Evolutionary conservation across 2,329 filamentous ascomycete species (phyloP).

Genomic region (Cladophialophora chaetospira): DNA sequence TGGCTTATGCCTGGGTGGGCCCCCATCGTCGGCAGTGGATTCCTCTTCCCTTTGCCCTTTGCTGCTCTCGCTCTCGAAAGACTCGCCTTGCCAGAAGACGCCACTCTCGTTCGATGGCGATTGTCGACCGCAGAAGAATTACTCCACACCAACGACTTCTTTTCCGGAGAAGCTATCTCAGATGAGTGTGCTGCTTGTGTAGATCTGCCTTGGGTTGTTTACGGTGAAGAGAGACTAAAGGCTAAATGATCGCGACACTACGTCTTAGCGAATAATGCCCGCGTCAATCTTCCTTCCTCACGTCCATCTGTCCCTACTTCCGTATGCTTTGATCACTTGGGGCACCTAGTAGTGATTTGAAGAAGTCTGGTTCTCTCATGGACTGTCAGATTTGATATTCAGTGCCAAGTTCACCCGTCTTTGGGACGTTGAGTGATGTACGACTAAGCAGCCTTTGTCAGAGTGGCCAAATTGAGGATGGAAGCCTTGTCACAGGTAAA

Average conservation of each 20-base stretch:
- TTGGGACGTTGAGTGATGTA: no score
- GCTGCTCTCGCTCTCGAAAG: neutral
- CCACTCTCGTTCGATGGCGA: no score
- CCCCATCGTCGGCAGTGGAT: neutral
- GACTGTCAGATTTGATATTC: neutral
- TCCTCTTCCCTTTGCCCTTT: neutral
- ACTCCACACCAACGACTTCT: neutral
- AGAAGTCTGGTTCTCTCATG: no score
- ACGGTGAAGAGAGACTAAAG: neutral
- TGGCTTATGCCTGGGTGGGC: neutral
- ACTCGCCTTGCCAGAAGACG: neutral
- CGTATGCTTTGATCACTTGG: no score
- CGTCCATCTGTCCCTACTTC: neutral
- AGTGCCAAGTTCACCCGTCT: no score
- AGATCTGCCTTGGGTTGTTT: neutral
- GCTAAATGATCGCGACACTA: neutral
- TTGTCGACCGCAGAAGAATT: no score
- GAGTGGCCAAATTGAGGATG: neutral
- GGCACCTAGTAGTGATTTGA: no score
- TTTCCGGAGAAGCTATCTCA: neutral
- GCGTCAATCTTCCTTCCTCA: neutral
- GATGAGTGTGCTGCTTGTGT: conserved; percentile 4
- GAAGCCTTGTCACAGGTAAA: neutral
- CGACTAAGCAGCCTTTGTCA: no score
- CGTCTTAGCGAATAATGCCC: neutral